These are phyloP conservation scores for Phytophthora boehmeriae DNA, from an alignment of 352 stramenopile species.

Conservation along the genomic window DNA sequence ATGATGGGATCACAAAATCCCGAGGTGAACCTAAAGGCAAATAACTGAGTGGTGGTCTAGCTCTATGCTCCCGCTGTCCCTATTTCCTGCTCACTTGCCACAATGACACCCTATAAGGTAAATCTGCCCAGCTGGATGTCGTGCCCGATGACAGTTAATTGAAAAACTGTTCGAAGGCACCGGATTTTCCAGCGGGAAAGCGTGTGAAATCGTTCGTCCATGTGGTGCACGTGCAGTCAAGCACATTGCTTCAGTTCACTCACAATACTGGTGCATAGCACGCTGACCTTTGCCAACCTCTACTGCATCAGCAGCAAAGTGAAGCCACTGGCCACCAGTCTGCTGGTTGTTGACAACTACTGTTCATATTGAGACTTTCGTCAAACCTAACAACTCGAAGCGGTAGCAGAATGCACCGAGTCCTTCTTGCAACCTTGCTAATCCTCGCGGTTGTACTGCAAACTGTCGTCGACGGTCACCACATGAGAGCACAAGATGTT, in stretches of 20 bases:
- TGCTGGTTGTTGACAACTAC: not conserved
- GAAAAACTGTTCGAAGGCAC: not conserved
- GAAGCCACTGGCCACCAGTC: not conserved
- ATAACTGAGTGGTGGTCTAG: not conserved
- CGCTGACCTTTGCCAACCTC: not conserved
- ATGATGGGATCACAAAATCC: not conserved
- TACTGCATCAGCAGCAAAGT: not conserved
- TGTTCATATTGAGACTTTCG: not conserved
- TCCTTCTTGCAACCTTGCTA: not conserved
- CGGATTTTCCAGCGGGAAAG: not conserved
- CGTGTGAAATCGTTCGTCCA: constrained; percentile 1
- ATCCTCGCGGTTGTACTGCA: not conserved
- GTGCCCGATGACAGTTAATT: no score
- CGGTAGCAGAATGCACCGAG: not conserved
- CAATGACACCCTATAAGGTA: not conserved
- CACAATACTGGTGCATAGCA: not conserved
- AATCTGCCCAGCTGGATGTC: no score
- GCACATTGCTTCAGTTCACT: not conserved
- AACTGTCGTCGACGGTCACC: not conserved
- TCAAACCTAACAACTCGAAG: not conserved
- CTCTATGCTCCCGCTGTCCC: no score
- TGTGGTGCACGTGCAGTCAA: not conserved
- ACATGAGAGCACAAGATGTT: not conserved
- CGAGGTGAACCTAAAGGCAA: not conserved
- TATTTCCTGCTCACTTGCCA: not conserved